These are phyloP conservation scores for Xylariaceae sp. DNA, from an alignment of 2,329 filamentous ascomycete species.

Conservation along the genomic window DNA sequence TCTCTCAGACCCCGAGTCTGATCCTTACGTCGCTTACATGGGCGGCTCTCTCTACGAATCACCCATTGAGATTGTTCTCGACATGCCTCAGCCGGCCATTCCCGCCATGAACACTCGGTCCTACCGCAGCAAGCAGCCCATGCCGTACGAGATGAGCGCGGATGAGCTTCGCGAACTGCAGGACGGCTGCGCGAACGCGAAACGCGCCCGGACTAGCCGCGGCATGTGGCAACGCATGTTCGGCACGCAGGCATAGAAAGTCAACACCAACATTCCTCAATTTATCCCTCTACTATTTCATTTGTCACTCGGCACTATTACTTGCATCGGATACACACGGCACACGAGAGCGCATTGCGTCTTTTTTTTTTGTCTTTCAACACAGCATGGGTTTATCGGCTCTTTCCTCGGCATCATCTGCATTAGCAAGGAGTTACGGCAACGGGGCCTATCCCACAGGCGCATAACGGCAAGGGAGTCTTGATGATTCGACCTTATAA, in stretches of 20 bases:
- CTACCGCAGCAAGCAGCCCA: constrained; percentile 33
- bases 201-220: constrained; percentile 43
- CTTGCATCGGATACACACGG: constrained; percentile 10
- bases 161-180: constrained; percentile 49
- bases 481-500: constrained; percentile 5
- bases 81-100: constrained; percentile 35
- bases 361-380: constrained; percentile 2
- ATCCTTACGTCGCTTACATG: constrained; percentile 36
- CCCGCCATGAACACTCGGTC: constrained; percentile 23
- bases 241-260: constrained; percentile 32
- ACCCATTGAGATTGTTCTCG: constrained; percentile 43
- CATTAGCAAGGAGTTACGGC: constrained; percentile 19
- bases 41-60: constrained; percentile 45
- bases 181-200: constrained; percentile 41
- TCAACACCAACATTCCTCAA: not conserved
- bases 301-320: constrained; percentile 11
- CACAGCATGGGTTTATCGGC: constrained; percentile 7
- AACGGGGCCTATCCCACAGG: not conserved
- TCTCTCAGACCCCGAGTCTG: constrained; percentile 38
- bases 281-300: constrained; percentile 5
- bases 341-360: constrained; percentile 10
- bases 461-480: constrained; percentile 5
- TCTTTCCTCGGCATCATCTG: constrained; percentile 17
- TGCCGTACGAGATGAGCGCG: constrained; percentile 52
- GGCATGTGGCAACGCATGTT: constrained; percentile 53